A percentile compares a stretch with the other conserved stretches of the same genome.
These are phyloP conservation scores for Phytophthora pistaciae DNA, from an alignment of 352 stramenopile species.

Conservation along the genomic window DNA sequence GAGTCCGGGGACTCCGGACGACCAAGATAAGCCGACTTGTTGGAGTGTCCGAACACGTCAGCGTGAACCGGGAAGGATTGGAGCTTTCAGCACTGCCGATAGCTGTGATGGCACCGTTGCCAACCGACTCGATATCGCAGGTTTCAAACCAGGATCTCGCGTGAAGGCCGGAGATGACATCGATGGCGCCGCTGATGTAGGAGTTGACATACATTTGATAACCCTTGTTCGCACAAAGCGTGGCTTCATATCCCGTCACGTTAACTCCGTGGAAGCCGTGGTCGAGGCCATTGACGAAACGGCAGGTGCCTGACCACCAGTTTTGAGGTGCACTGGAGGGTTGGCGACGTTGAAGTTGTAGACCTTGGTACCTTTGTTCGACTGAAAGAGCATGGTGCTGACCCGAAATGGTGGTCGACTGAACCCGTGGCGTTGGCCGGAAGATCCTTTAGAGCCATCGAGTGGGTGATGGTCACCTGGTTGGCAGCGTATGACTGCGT, in stretches of 20 bases:
- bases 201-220: constrained; percentile 1
- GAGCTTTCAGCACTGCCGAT: neutral
- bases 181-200: neutral
- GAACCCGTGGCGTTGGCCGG: neutral
- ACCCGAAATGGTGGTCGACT: constrained; percentile 1
- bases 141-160: constrained; percentile 14
- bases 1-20: no score
- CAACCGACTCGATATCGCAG: constrained; percentile 12
- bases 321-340: constrained; percentile 3
- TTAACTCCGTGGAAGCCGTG: constrained; percentile 17
- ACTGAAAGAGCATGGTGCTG: constrained; percentile 10
- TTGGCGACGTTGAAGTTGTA: constrained; percentile 26
- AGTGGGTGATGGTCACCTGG: neutral
- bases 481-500: neutral
- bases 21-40: no score
- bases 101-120: constrained; percentile 9
- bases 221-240: constrained; percentile 14
- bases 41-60: no score
- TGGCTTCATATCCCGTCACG: constrained; percentile 12
- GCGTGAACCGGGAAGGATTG: no score
- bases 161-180: constrained; percentile 8
- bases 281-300: constrained; percentile 4
- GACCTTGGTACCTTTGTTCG: constrained; percentile 17
- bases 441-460: constrained; percentile 4
- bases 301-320: constrained; percentile 6